Evolutionary conservation across 148 eudicot species (phyloP), one percentile per base, ranked within the genome.

Genomic region (Chenopodium formosanum): DNA sequence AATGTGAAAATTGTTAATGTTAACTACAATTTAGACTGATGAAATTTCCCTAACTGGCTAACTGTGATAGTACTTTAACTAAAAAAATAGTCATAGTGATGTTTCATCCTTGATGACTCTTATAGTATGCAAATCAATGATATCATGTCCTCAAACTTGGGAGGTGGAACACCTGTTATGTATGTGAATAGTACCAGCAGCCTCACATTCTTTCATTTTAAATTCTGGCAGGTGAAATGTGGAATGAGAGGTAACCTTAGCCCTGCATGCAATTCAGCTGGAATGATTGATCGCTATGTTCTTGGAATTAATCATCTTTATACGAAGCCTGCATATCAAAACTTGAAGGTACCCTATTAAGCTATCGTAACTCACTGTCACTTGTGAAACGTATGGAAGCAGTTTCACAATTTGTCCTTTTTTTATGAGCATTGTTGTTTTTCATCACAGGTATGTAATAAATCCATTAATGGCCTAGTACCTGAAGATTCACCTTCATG

Each of bases 201-300:
- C n/a, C 72, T 66, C 6, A 27, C 4, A 1, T 44, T 60, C 56
- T 79, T 68, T 53, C 56, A 16, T 48, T 9, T 58, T 78, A 46
- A 40, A 34, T 74, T 62, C 66, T 75, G 56, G 13, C 68, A 94
- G 98, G 93, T 94, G 52, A 88, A 81, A 71, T 94, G 98, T 88
- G 90, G 88, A 31, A 77, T 82, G 52, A 87, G 97, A 83, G 98
- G 97, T 56, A 89, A 89, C 80, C 89, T 89, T 80, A 90, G 92
- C 70, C 94, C 98, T 81, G 97, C 92, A 29, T 94, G 98, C 82
- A 94, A 93, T 81, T 86, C 98, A 83, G 98, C 91, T 77, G 98
- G 92, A 80, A 85, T 90, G 91, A 90, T 94, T 77, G 98, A 94
- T 84, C 94, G 97, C 2, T 79, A 80, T 81, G 78, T 94, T 83